Evolutionary conservation across 2,329 filamentous ascomycete genomes (phyloP).

Genomic region (Tolypocladium inflatum): DNA sequence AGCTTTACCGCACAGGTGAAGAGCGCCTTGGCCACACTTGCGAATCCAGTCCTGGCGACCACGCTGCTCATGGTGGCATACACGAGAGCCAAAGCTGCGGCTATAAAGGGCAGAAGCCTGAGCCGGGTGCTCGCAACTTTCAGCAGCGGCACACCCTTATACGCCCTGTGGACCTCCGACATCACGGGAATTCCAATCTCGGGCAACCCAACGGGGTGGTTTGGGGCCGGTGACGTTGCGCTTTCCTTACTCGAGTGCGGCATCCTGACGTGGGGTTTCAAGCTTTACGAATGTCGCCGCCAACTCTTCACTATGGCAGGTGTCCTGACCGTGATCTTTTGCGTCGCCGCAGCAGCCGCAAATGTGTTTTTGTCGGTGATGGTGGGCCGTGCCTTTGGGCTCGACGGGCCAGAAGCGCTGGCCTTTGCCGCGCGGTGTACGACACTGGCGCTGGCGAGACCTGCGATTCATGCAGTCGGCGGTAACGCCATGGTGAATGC

Average conservation of each 20-base stretch:
- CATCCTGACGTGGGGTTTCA: slow-evolving; percentile 43
- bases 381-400: slow-evolving; percentile 22
- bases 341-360: slow-evolving; percentile 23
- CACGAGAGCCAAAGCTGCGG: slow-evolving; percentile 26
- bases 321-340: slow-evolving; percentile 25
- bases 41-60: slow-evolving; percentile 39
- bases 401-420: slow-evolving; percentile 24
- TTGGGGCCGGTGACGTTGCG: slow-evolving; percentile 39
- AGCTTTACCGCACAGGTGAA: slow-evolving; percentile 9
- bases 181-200: slow-evolving; percentile 5
- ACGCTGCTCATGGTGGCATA: slow-evolving; percentile 35
- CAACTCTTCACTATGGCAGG: slow-evolving; percentile 36
- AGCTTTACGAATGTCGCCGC: slow-evolving; percentile 38
- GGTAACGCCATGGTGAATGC: slow-evolving; percentile 39
- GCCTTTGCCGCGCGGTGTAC: slow-evolving; percentile 41
- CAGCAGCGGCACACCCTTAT: slow-evolving; percentile 24
- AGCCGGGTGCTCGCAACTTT: slow-evolving; percentile 17
- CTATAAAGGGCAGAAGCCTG: slow-evolving; percentile 17
- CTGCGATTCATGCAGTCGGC: slow-evolving; percentile 32
- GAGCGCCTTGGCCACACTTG: slow-evolving; percentile 25
- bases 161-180: slow-evolving; percentile 22
- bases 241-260: slow-evolving; percentile 39
- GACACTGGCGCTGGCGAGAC: slow-evolving; percentile 39
- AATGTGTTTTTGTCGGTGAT: slow-evolving; percentile 35
- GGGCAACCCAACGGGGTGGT: slow-evolving; percentile 15